These are phyloP conservation scores for Coemansia sp. DNA, from an alignment of 192 early-diverging fungal species.

Conservation along the genomic window DNA sequence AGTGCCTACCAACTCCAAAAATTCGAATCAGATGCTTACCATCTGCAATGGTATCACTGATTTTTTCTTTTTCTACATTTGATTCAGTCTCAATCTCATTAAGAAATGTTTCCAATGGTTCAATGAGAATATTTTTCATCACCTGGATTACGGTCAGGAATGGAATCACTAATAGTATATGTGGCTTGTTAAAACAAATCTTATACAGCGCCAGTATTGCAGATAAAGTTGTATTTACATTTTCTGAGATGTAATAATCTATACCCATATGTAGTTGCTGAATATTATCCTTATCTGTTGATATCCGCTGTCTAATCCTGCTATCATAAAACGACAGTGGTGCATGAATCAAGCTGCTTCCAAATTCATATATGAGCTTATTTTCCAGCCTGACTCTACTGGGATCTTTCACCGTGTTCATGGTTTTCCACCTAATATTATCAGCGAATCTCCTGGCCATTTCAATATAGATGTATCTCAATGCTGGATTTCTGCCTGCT, in stretches of 20 bases:
- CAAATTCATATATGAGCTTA: constrained; percentile 19
- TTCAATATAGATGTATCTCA: constrained; percentile 24
- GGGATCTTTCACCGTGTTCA: background rate
- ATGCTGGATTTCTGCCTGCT: background rate
- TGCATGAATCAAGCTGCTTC: constrained; percentile 22
- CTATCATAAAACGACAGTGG: constrained; percentile 41
- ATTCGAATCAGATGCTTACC: constrained; percentile 70
- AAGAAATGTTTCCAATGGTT: background rate
- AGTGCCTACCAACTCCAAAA: constrained; percentile 58
- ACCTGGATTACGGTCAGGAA: background rate
- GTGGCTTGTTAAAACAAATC: constrained; percentile 9
- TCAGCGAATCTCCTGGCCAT: background rate
- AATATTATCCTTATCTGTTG: constrained; percentile 5
- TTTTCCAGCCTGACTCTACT: background rate
- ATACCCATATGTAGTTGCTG: background rate
- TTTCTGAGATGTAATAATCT: constrained; percentile 2
- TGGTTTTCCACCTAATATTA: background rate
- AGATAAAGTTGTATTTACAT: background rate
- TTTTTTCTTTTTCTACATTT: background rate
- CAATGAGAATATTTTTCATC: background rate
- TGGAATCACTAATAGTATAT: constrained; percentile 19
- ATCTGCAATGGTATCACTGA: constrained; percentile 39
- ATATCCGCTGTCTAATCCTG: constrained; percentile 22
- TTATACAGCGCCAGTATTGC: constrained; percentile 18
- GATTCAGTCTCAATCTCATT: background rate